phyloP scores from a whole-genome alignment of 768 basidiomycete genomes.

The Rhizopogon vesiculosus region DNA sequence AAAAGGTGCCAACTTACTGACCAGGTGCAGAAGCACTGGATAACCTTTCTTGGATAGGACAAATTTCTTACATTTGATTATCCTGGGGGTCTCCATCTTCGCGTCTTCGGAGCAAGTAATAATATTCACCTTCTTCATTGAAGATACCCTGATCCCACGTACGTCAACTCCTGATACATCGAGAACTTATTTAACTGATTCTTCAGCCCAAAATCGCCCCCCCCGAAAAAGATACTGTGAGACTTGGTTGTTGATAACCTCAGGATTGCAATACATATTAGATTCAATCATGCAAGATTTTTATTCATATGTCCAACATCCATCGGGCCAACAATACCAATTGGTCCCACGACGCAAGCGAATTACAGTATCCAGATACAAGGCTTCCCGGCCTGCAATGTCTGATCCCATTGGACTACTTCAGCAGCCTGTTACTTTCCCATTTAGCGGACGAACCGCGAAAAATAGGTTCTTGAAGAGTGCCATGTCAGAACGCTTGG shows the following conservation, averaged over 20 bases:
- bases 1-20: background rate
- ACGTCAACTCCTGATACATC: background rate
- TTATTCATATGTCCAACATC: background rate
- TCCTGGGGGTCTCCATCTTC: background rate
- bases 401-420: constrained; percentile 14
- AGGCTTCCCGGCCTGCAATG: constrained; percentile 11
- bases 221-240: background rate
- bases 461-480: constrained; percentile 30
- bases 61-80: background rate
- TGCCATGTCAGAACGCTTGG: constrained; percentile 31
- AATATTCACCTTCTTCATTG: background rate
- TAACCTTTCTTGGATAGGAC: background rate
- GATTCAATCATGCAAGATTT: background rate
- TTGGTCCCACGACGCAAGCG: background rate
- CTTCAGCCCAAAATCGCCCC: background rate
- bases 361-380: background rate
- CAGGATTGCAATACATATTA: constrained; percentile 1
- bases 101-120: background rate
- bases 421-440: constrained; percentile 20
- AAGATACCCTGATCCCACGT: background rate
- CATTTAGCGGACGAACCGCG: constrained; percentile 24
- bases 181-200: background rate
- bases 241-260: background rate
- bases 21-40: background rate
- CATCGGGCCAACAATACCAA: background rate